A percentile compares a stretch with the other conserved stretches of the same genome.
Evolutionary conservation across 2,329 filamentous ascomycete species (phyloP).

Genomic region (Colletotrichum liaoningense): DNA sequence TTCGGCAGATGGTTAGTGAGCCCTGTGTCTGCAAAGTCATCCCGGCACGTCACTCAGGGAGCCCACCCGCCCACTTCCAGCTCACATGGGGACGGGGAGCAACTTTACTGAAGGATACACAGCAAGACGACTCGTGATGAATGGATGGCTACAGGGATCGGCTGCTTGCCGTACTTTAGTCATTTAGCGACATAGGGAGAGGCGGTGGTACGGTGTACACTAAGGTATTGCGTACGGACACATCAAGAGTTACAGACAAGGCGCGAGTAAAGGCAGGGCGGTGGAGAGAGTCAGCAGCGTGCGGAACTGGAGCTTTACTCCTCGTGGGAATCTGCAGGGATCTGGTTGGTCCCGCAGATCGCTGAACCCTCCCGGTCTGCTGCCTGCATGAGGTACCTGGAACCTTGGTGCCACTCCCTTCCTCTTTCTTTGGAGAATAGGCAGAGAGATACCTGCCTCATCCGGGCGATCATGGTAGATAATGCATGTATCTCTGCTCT

Average conservation of each 20-base stretch:
- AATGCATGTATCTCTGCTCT: not conserved
- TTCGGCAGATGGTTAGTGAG: not conserved
- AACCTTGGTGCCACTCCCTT: not conserved
- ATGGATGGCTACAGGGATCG: not conserved
- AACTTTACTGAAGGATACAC: not conserved
- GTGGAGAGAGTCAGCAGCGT: constrained; percentile 1
- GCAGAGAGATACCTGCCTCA: not conserved
- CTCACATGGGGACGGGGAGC: constrained; percentile 9
- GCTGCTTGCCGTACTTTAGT: not conserved
- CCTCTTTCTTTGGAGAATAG: not conserved
- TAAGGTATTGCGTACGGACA: not conserved
- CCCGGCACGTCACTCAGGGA: not conserved
- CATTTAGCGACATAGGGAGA: too few relatives aligned
- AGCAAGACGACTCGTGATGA: constrained; percentile 10
- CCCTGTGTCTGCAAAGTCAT: not conserved
- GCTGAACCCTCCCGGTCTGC: constrained; percentile 13
- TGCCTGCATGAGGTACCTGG: constrained; percentile 3
- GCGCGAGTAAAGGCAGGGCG: not conserved
- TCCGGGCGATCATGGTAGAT: not conserved
- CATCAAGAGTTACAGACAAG: too few relatives aligned
- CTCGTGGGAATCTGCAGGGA: constrained; percentile 35
- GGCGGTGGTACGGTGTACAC: too few relatives aligned
- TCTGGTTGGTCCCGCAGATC: constrained; percentile 31
- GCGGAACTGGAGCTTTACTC: constrained; percentile 8
- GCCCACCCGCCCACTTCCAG: constrained; percentile 16